These are phyloP conservation scores for Chaetomium strumarium DNA, from an alignment of 2,329 filamentous ascomycete species.

Conservation along the genomic window DNA sequence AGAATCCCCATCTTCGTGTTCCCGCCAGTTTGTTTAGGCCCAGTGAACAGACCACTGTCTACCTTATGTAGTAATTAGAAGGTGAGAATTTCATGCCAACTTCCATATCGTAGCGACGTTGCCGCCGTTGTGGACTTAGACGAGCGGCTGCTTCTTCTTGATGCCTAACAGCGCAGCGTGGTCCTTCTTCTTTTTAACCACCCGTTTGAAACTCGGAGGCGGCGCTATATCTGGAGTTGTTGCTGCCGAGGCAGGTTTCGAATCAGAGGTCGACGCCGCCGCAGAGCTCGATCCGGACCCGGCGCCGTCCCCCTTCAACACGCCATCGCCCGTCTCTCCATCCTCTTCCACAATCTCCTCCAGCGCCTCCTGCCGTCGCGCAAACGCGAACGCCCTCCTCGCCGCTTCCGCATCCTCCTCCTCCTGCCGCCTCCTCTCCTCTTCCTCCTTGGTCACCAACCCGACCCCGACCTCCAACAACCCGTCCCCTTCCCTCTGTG, in stretches of 20 bases:
- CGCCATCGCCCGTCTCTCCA: slow-evolving; percentile 22
- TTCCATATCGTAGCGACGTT: not conserved
- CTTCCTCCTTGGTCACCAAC: slow-evolving; percentile 49
- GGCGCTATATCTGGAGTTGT: slow-evolving; percentile 29
- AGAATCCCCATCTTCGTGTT: too few relatives aligned
- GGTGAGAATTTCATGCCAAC: not conserved
- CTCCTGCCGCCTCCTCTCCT: slow-evolving; percentile 62
- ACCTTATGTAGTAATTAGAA: not conserved
- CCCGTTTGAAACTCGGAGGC: slow-evolving; percentile 65
- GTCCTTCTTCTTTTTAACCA: slow-evolving; percentile 83
- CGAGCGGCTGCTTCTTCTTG: slow-evolving; percentile 69
- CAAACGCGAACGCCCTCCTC: slow-evolving; percentile 65
- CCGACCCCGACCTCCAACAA: slow-evolving; percentile 46
- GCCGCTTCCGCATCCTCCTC: slow-evolving; percentile 80
- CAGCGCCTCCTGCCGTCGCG: slow-evolving; percentile 42
- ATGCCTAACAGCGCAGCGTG: slow-evolving; percentile 70
- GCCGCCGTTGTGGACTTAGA: slow-evolving; percentile 33
- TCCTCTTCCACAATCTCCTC: slow-evolving; percentile 45
- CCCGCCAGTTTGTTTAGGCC: too few relatives aligned
- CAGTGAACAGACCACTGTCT: not conserved
- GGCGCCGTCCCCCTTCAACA: slow-evolving; percentile 18
- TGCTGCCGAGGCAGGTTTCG: slow-evolving; percentile 18
- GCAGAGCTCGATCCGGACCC: slow-evolving; percentile 28
- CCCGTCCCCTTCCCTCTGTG: slow-evolving; percentile 60
- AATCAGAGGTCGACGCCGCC: slow-evolving; percentile 26